Evolutionary conservation across 306 rosid genomes (phyloP), one percentile per base, ranked within the genome.

Genomic region (Prunus dulcis): DNA sequence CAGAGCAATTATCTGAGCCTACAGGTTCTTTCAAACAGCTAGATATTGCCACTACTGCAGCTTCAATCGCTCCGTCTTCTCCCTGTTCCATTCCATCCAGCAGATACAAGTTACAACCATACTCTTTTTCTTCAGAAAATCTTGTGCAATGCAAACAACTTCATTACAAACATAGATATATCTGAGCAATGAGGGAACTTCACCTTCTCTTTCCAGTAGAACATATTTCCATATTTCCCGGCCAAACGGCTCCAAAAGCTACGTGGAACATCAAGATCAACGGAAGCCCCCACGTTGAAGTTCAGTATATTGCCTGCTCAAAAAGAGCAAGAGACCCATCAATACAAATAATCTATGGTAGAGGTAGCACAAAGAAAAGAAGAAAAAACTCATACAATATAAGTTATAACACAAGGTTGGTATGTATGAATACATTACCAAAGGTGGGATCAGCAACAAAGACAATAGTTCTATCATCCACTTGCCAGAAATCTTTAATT

Each of bases 371-470:
- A 38, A 64, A 8, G 9, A 38, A 38, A 38, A 49, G 67, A 38
- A 7, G 9, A 69, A 7, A 30, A 72, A 34, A 34, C 8, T 23
- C 15, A 41, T n/a, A 57, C 15, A 41, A 38, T 19, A 28, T 43
- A 34, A 34, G 8, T 34, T 34, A 34, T 5, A 15, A 56, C 12
- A 70, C 3, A 6, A 34, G 41, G 28, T 30, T 34, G 6, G 19
- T 38, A 28, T 4, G 53, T 17, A 58, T 27, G 30, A 57, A 22
- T 6, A 2, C 30, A 74, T 78, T 92, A 95, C 98, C 98, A 81
- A 95, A 92, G 18, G 97, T 95, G 41, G 98, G 98, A 86, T 95
- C 98, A 50, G 98, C 98, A 78, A 95, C 98, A 82, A 95, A 95
- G 51, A 95, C 97, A 64, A 95, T 80, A 77, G 98, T 95, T 82